A percentile compares a stretch with the other conserved stretches of the same genome.
Conservation (phyloP, 805 yeast genomes). For the Saccharomycopsis sp. region DNA sequence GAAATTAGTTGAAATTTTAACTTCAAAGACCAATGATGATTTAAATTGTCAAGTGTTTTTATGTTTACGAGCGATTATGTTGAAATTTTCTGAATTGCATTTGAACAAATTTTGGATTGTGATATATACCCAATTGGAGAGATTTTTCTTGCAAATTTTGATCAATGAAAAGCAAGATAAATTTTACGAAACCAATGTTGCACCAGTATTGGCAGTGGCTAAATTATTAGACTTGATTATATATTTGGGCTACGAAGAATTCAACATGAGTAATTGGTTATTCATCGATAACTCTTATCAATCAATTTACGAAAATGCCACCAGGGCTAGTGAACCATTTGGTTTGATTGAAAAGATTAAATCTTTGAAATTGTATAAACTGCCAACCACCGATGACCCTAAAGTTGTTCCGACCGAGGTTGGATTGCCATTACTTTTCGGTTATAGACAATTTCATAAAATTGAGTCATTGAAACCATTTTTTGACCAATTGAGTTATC, state of each 20-base stretch:
- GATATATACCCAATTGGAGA: constrained; percentile 54
- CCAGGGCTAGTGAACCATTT: constrained; percentile 18
- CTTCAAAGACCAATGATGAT: constrained; percentile 30
- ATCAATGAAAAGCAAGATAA: constrained; percentile 4
- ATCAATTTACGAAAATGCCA: constrained; percentile 39
- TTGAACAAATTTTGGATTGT: constrained; percentile 64
- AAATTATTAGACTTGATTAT: constrained; percentile 74
- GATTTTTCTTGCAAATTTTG: constrained; percentile 36
- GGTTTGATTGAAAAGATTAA: constrained; percentile 45
- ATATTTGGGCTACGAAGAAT: constrained; percentile 69
- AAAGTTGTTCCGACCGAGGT: constrained; percentile 18
- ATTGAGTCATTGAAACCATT: constrained; percentile 50
- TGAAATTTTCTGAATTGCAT: constrained; percentile 58
- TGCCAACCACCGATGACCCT: constrained; percentile 27
- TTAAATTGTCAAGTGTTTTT: constrained; percentile 42
- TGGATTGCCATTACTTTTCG: constrained; percentile 25
- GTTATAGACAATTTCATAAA: constrained; percentile 33
- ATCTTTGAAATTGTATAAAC: constrained; percentile 31
- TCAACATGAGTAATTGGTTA: constrained; percentile 73
- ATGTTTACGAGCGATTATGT: constrained; percentile 56
- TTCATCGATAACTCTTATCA: constrained; percentile 67
- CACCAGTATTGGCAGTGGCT: constrained; percentile 48
- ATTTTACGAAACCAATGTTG: constrained; percentile 26
- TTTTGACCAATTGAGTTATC: constrained; percentile 57
- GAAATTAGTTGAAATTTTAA: constrained; percentile 36